A percentile compares a stretch with the other conserved stretches of the same genome.
Conservation (phyloP, 2,329 filamentous ascomycete species). For the Camillea tinctor region DNA sequence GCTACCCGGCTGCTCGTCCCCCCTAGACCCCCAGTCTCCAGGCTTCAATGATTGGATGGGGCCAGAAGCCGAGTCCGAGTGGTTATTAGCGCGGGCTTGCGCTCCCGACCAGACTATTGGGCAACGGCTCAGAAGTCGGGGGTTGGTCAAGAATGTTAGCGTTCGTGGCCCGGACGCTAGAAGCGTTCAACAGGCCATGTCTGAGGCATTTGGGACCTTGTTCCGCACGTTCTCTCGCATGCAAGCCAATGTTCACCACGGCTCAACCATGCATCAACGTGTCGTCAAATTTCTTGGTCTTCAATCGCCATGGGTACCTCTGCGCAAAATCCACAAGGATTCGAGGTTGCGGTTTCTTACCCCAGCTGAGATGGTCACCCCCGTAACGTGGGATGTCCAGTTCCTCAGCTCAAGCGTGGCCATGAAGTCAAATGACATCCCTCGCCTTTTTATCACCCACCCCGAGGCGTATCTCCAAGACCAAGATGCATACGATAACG, state of each 20-base stretch:
- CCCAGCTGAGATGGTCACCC: slow-evolving; percentile 70
- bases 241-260: slow-evolving; percentile 32
- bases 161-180: slow-evolving; percentile 63
- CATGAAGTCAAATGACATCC: slow-evolving; percentile 65
- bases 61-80: slow-evolving; percentile 50
- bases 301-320: slow-evolving; percentile 68
- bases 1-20: slow-evolving; percentile 46
- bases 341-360: slow-evolving; percentile 69
- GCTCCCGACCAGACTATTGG: slow-evolving; percentile 62
- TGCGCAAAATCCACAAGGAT: slow-evolving; percentile 74
- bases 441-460: slow-evolving; percentile 73
- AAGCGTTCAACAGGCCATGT: slow-evolving; percentile 65
- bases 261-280: slow-evolving; percentile 34
- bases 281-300: slow-evolving; percentile 57
- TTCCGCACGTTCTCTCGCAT: slow-evolving; percentile 44
- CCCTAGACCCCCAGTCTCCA: slow-evolving; percentile 48
- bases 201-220: slow-evolving; percentile 59
- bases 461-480: slow-evolving; percentile 73
- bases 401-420: slow-evolving; percentile 70
- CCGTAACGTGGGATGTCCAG: slow-evolving; percentile 67
- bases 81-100: slow-evolving; percentile 69
- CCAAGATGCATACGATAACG: slow-evolving; percentile 47
- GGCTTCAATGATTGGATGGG: slow-evolving; percentile 47
- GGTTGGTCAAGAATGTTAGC: slow-evolving; percentile 63
- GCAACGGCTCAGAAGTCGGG: slow-evolving; percentile 71